Conservation (phyloP, 805 yeast genomes). For the Candida taoyuanica region DNA sequence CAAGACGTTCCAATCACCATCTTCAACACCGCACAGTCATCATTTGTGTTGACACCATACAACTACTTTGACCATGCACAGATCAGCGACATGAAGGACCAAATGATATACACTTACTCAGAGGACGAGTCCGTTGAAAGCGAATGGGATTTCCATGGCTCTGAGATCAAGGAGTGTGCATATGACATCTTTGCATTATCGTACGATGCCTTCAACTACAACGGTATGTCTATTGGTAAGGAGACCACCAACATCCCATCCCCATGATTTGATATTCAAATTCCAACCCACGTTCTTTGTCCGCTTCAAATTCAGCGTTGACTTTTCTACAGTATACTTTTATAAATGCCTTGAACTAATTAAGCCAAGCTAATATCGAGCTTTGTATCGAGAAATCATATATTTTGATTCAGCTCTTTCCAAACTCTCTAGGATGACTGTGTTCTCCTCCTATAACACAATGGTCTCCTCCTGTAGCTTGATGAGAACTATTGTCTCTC, state of each 20-base stretch:
- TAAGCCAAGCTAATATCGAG: no score
- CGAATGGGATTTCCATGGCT: slow-evolving; percentile 26
- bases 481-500: no score
- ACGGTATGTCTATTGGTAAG: slow-evolving; percentile 21
- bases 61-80: slow-evolving; percentile 27
- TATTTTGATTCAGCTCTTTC: no score
- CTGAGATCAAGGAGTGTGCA: slow-evolving; percentile 18
- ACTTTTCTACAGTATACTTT: not conserved
- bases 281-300: not conserved
- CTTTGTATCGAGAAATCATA: no score
- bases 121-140: slow-evolving; percentile 4
- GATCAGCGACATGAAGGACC: slow-evolving; percentile 23
- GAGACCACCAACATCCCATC: slow-evolving; percentile 25
- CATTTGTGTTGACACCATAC: slow-evolving; percentile 26
- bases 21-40: slow-evolving; percentile 25
- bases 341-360: no score
- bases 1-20: slow-evolving; percentile 29
- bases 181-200: slow-evolving; percentile 15
- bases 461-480: no score
- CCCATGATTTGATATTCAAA: slow-evolving; percentile 9
- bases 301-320: not conserved
- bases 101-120: slow-evolving; percentile 22
- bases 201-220: slow-evolving; percentile 19
- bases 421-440: no score
- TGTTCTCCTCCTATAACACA: no score